Base-by-base conservation (phyloP, 148 eudicot species). In the Pouteria glomerata region DNA sequence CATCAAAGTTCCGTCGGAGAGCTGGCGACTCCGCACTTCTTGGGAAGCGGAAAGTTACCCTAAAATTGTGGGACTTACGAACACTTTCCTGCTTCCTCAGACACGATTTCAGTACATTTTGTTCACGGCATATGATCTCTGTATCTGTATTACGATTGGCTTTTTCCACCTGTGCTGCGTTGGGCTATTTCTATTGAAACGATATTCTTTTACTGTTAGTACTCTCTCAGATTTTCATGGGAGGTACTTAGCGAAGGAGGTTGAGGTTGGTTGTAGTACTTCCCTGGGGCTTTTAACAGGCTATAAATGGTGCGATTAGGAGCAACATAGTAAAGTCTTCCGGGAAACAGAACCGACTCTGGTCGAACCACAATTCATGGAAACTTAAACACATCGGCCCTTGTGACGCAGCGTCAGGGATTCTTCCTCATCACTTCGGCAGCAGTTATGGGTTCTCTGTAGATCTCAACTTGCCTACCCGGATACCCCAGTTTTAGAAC, bases 381-480 rank as follows among this genome's bases (percentile, higher is more conserved):
- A 24, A 18, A 69, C 71, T 70, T 48, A 48, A 79, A 79, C 8
- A 79, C 66, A n/a, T 74, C 77, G 2, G 82, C 78, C 8, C 77
- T 56, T 7, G 78, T 52, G 3, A 79, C 69, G 31, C 73, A 79
- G 69, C 67, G 72, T 30, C 76, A 30, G 14, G 76, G 82, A 48
- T 79, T 57, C 57, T 48, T 79, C 66, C 53, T 57, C 78, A 79
- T 51, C 13, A 79, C 66, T 13, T 74, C 69, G 29, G 76, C 68
- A 3, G 76, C 82, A 48, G 72, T 56, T 71, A 79, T 59, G 1
- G 82, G 78, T 39, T 71, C 27, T 29, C 0, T 75, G 48, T 74
- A 64, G 31, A 65, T 35, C 69, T 79, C 79, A 33, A 79, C 71
- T 0, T 51, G 30, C 57, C 82, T 68, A 21, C 78, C 78, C 0